Evolutionary conservation across 2,329 filamentous ascomycete species (phyloP).

Genomic region (Colletotrichum tofieldiae): DNA sequence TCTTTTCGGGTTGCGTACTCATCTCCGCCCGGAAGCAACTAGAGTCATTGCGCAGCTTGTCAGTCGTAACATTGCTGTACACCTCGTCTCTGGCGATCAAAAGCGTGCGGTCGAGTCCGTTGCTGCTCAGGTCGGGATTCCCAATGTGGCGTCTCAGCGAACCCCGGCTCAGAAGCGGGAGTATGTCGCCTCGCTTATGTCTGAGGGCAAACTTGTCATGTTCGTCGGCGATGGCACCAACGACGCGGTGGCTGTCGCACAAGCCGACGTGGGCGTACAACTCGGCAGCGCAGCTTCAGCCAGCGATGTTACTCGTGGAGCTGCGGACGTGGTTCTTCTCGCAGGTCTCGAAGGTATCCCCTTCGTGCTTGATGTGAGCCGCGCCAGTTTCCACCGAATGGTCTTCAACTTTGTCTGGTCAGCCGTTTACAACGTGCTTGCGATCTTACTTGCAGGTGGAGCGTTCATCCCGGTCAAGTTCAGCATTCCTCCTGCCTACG

Average conservation of each 20-base stretch:
- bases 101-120: slow-evolving; percentile 62
- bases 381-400: slow-evolving; percentile 58
- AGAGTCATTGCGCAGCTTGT: slow-evolving; percentile 62
- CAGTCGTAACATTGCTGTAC: slow-evolving; percentile 63
- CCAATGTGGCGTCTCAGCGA: slow-evolving; percentile 61
- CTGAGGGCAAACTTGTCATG: slow-evolving; percentile 57
- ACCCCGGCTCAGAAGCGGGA: slow-evolving; percentile 68
- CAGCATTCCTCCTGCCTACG: slow-evolving; percentile 65
- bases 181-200: slow-evolving; percentile 63
- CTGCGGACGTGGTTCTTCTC: slow-evolving; percentile 73
- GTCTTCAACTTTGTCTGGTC: slow-evolving; percentile 76
- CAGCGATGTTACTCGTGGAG: slow-evolving; percentile 69
- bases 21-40: slow-evolving; percentile 56
- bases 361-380: slow-evolving; percentile 64
- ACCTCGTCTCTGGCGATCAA: slow-evolving; percentile 73
- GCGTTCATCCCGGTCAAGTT: slow-evolving; percentile 65
- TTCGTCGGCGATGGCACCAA: slow-evolving; percentile 78
- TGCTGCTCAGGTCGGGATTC: slow-evolving; percentile 60
- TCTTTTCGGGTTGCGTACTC: slow-evolving; percentile 64
- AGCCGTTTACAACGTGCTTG: slow-evolving; percentile 74
- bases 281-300: slow-evolving; percentile 61
- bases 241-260: slow-evolving; percentile 73
- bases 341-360: slow-evolving; percentile 66
- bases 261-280: slow-evolving; percentile 73
- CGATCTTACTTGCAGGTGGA: slow-evolving; percentile 72